Base-by-base conservation (phyloP, 495 filamentous ascomycete genomes). In the Penicillium manginii region DNA sequence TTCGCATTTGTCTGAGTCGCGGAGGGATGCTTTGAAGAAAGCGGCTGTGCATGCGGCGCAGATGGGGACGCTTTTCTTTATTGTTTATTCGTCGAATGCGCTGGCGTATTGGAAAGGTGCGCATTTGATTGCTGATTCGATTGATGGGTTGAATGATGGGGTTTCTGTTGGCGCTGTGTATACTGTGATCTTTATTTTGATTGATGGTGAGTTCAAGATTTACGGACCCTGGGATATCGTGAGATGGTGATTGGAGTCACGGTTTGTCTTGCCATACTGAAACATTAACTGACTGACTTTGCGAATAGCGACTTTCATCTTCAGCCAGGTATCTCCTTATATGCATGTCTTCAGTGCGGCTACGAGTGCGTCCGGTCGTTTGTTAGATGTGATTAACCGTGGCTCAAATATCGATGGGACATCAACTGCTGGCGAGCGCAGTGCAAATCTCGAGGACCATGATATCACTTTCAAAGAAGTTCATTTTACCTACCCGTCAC, bases 401-500 rank as follows among this genome's bases (percentile, higher is more conserved):
- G 46, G 63, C 5, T 78, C 82, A 1, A 63, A 67, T 26, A 81
- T 86, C 54, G 76, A 84, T 63, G 73, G 74, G 1, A 77, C 75
- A 6, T 59, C 71, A 0, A 29, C 47, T 7, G 57, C 73, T 26
- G 54, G 45, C 4, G 66, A 68, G 17, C 40, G 17, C 7, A 19
- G n/a, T 43, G 17, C 17, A 5, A 18, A 43, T 8, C 7, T 43
- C 2, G 17, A 43, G 7, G 40, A 43, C 40, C 15, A 43, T 7
- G 40, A 17, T 19, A 43, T 43, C 17, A 9, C 6, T 43, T 89
- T 92, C 73, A 79, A 80, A 5, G 82, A 91, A 48, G 87, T 92
- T 10, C 83, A 90, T 59, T 92, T 92, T 78, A 77, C 87, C 14
- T 93, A 93, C 65, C 89, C 90, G 0, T 90, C 86, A 3, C 78